Percentiles rank a stretch among this genome's conserved stretches.
phyloP scores from a whole-genome alignment of 805 yeast species.

The Candida maris region DNA sequence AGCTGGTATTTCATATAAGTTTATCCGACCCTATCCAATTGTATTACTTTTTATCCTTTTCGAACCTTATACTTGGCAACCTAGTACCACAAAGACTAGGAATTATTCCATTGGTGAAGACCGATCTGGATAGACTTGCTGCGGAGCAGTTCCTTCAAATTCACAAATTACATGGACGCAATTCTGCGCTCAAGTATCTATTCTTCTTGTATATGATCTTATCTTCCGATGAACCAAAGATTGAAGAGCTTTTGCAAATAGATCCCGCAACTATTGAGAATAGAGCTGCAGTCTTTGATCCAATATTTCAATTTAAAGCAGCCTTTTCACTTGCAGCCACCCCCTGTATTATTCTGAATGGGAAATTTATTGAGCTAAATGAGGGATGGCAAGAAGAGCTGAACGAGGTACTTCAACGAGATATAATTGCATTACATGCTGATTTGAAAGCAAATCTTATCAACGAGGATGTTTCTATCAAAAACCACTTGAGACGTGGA shows the following conservation, averaged over 20 bases:
- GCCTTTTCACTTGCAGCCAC: conserved; percentile 37
- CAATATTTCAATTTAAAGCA: conserved; percentile 22
- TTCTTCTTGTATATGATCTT: conserved; percentile 16
- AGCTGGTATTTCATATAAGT: conserved; percentile 65
- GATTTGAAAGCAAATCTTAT: conserved; percentile 29
- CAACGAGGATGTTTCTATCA: conserved; percentile 28
- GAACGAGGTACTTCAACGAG: conserved; percentile 52
- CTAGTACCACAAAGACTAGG: conserved; percentile 81
- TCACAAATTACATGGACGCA: conserved; percentile 15
- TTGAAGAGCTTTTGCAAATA: conserved; percentile 3
- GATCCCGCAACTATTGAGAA: conserved; percentile 8
- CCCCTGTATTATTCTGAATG: conserved; percentile 67
- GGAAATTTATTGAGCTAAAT: conserved; percentile 53
- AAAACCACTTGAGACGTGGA: conserved; percentile 39
- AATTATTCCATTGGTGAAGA: conserved; percentile 56
- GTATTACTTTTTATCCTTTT: conserved; percentile 44
- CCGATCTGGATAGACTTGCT: conserved; percentile 19
- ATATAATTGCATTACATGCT: conserved; percentile 37
- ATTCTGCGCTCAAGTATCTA: conserved; percentile 23
- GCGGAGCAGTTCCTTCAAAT: conserved; percentile 27
- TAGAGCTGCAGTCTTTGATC: conserved; percentile 18
- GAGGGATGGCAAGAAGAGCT: conserved; percentile 54
- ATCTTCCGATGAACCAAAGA: conserved; percentile 1
- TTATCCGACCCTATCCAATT: conserved; percentile 52
- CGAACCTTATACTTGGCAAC: conserved; percentile 47